Conservation (phyloP, 768 basidiomycete species). For the Steccherinum ochraceum region DNA sequence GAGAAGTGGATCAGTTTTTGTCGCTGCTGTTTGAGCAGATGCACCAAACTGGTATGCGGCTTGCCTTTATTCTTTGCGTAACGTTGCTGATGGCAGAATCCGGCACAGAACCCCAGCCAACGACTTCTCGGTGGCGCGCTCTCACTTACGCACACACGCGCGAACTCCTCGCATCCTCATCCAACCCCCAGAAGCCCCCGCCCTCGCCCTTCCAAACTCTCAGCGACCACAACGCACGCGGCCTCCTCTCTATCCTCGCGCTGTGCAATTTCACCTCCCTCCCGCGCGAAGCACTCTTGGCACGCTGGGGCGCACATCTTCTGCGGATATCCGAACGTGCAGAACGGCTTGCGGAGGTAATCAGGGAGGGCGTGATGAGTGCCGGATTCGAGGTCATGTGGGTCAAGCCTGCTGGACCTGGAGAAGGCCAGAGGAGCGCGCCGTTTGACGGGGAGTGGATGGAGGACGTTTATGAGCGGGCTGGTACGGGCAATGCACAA, state of each 20-base stretch:
- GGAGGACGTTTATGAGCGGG: slow-evolving; percentile 21
- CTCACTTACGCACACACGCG: slow-evolving; percentile 27
- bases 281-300: slow-evolving; percentile 23
- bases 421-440: slow-evolving; percentile 5
- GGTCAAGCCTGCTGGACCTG: slow-evolving; percentile 5
- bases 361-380: slow-evolving; percentile 28
- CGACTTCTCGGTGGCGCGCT: slow-evolving; percentile 29
- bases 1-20: slow-evolving; percentile 24
- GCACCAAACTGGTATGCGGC: slow-evolving; percentile 22
- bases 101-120: slow-evolving; percentile 27
- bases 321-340: slow-evolving; percentile 22
- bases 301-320: slow-evolving; percentile 24
- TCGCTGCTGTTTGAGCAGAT: slow-evolving; percentile 24
- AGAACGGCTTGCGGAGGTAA: slow-evolving; percentile 19
- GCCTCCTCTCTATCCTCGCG: slow-evolving; percentile 27
- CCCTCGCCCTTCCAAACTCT: slow-evolving; percentile 9
- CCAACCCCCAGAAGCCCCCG: neutral
- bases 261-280: slow-evolving; percentile 23
- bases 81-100: neutral
- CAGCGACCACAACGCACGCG: slow-evolving; percentile 21
- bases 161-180: slow-evolving; percentile 10
- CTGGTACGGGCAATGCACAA: slow-evolving; percentile 11
- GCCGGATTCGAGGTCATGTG: slow-evolving; percentile 26
- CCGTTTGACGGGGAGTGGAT: slow-evolving; percentile 21
- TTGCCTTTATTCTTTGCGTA: neutral